Conservation (phyloP, 305 asterid genomes). For the Solanum aculeatissimum region DNA sequence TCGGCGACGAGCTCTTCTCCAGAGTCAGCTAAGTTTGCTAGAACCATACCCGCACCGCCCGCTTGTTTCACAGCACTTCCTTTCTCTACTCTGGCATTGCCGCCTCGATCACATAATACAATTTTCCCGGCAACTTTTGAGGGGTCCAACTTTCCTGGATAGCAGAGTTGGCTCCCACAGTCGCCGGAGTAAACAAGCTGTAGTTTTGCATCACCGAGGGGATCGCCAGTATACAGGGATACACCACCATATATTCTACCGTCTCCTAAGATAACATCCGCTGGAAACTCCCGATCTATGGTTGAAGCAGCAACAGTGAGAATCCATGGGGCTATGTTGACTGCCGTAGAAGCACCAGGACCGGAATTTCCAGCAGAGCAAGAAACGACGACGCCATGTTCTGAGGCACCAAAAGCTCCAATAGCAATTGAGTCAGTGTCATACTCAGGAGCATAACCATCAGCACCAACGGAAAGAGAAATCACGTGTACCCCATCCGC, state of each 20-base stretch:
- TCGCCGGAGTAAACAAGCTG: constrained; percentile 58
- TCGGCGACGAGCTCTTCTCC: constrained; percentile 81
- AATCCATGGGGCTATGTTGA: constrained; percentile 88
- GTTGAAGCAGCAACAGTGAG: constrained; percentile 92
- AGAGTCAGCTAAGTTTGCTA: constrained; percentile 58
- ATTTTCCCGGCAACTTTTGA: constrained; percentile 56
- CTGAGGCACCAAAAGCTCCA: constrained; percentile 65
- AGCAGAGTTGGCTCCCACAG: constrained; percentile 65
- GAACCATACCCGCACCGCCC: constrained; percentile 72
- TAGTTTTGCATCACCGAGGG: constrained; percentile 17
- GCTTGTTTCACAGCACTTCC: constrained; percentile 74
- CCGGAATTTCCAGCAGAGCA: constrained; percentile 91
- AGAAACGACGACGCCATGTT: constrained; percentile 68
- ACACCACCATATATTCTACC: constrained; percentile 56
- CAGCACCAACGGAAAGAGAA: constrained; percentile 79
- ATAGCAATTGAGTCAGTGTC: constrained; percentile 61
- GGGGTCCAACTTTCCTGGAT: constrained; percentile 40
- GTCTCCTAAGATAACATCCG: constrained; percentile 71
- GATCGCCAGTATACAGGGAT: constrained; percentile 57
- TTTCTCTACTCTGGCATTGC: constrained; percentile 73
- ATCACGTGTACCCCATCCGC: constrained; percentile 70
- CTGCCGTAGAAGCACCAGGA: constrained; percentile 54
- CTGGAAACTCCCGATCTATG: constrained; percentile 78
- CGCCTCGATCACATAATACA: constrained; percentile 85
- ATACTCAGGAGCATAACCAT: constrained; percentile 60